phyloP scores from a whole-genome alignment of 768 basidiomycete genomes.

The Agaricus sinodeliciosus region DNA sequence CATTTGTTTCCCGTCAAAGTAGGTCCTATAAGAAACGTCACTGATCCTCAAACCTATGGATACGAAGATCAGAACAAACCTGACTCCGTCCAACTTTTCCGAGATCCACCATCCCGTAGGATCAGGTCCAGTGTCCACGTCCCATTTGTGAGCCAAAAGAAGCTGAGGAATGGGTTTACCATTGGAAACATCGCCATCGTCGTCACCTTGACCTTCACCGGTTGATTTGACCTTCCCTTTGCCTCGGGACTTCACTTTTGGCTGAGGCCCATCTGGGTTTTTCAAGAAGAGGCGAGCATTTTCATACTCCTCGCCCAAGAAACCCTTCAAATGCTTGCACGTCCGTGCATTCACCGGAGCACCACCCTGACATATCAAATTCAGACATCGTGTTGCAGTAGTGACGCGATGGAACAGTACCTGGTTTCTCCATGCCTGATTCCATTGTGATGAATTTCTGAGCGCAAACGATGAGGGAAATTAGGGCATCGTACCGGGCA shows the following conservation, averaged over 20 bases:
- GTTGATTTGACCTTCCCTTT: slow-evolving; percentile 22
- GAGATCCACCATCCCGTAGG: slow-evolving; percentile 58
- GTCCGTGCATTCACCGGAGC: slow-evolving; percentile 30
- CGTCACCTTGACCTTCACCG: slow-evolving; percentile 25
- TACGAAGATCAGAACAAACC: slow-evolving; percentile 28
- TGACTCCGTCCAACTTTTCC: slow-evolving; percentile 56
- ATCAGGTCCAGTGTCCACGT: slow-evolving; percentile 44
- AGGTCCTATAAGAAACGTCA: slow-evolving; percentile 31
- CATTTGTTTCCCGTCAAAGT: slow-evolving; percentile 47
- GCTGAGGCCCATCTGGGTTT: slow-evolving; percentile 26
- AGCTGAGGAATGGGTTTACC: slow-evolving; percentile 37
- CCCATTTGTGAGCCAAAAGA: slow-evolving; percentile 52
- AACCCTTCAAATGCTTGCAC: slow-evolving; percentile 31
- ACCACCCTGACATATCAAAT: slow-evolving; percentile 16
- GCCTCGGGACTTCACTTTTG: slow-evolving; percentile 15
- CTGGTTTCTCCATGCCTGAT: slow-evolving; percentile 31
- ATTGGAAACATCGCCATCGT: slow-evolving; percentile 21
- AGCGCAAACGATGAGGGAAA: neutral
- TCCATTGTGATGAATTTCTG: neutral
- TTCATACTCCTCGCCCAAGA: slow-evolving; percentile 33
- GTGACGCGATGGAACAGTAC: slow-evolving; percentile 11
- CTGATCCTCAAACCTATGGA: neutral
- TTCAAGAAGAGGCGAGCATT: slow-evolving; percentile 27
- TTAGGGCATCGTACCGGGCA: slow-evolving; percentile 23
- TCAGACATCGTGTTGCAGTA: neutral